Base-by-base conservation (phyloP, 495 filamentous ascomycete species). In the Penicillium nucicola region DNA sequence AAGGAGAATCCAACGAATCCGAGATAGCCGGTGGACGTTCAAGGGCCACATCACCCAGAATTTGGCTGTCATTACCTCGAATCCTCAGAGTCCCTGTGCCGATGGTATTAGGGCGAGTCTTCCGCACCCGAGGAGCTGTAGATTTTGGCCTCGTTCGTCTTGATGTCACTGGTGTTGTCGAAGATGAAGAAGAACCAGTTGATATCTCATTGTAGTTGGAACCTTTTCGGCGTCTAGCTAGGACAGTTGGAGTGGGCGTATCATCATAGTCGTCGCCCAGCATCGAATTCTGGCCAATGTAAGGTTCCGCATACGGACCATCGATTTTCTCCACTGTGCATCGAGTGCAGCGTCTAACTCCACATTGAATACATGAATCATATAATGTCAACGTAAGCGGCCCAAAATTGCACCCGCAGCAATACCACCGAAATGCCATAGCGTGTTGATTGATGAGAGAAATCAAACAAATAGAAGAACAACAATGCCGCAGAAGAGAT, bases 161-260 rank as follows among this genome's bases (percentile, higher is more conserved):
- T 14, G 74, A 77, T 42, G 67, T 66, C 25, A 62, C 57, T 12
- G 68, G 71, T 14, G 68, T 70, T 20, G 70, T 67, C 17, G 77
- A 70, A 17, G n/a, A n/a, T n/a, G n/a, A n/a, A n/a, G 76, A 67
- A 47, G 78, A 77, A 48, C 53, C 71, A 65, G 50, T 77, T 57
- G 55, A 70, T 52, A 42, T 71, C 65, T 39, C 72, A 62, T 45
- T 66, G 71, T 58, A 69, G 28, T 73, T 71, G 8, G 32, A 52
- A 19, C 58, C 45, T 43, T 71, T 71, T 19, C 88, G 79, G 43
- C 91, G 90, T 11, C 92, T 92, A 36, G 76, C 86, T 15, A 90
- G 91, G 41, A 98, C 73, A 34, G 84, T 93, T 18, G 93, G 93
- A 17, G 86, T 91, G 11, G 92, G 92, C 23, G 93, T 92, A 49